phyloP scores from a whole-genome alignment of 257 asterid species.

The Solanum appendiculatum region DNA sequence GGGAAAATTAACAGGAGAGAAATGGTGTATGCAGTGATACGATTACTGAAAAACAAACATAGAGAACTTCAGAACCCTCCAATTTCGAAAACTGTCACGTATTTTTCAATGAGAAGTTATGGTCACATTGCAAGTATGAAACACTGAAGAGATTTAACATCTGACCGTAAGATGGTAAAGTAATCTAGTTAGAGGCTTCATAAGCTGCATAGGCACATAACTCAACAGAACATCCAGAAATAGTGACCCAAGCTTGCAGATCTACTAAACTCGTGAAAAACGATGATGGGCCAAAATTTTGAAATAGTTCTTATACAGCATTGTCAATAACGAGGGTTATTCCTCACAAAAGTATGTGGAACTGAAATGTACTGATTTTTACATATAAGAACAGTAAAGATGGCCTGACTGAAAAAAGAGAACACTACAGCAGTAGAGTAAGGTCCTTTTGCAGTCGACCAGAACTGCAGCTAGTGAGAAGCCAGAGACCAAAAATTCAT shows the following conservation, averaged over 20 bases:
- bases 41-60: no score
- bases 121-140: neutral
- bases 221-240: neutral
- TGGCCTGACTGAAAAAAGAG: neutral
- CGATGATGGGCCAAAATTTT: neutral
- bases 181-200: neutral
- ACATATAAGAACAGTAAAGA: neutral
- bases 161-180: neutral
- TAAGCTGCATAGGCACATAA: neutral
- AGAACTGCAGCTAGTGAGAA: conserved; percentile 21
- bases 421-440: neutral
- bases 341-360: neutral
- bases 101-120: neutral
- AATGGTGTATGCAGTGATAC: no score
- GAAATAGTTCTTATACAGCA: neutral
- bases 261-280: neutral
- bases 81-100: neutral
- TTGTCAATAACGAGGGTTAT: neutral
- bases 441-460: neutral
- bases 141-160: neutral
- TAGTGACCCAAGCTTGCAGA: neutral
- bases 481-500: conserved; percentile 80
- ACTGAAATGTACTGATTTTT: neutral
- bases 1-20: no score
- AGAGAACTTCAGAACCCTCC: no score